These are phyloP conservation scores for Fraxinus velutina DNA, from an alignment of 305 asterid species.

Conservation along the genomic window DNA sequence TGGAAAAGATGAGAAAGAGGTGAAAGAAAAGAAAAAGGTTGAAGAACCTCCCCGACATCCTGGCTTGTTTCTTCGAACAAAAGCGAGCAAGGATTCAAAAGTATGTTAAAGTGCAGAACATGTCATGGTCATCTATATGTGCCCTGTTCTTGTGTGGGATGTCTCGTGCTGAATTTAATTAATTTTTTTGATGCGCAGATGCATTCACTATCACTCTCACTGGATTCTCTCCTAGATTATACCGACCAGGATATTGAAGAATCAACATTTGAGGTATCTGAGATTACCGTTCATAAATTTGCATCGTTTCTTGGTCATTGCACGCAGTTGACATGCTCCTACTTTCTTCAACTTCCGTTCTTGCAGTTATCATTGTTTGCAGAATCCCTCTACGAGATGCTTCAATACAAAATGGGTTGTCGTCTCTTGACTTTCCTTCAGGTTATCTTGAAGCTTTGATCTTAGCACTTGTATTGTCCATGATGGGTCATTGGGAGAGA, in stretches of 20 bases:
- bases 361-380: constrained; percentile 88
- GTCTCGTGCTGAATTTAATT: constrained; percentile 14
- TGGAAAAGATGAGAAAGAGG: constrained; percentile 44
- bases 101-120: constrained; percentile 42
- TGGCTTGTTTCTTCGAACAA: constrained; percentile 76
- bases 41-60: constrained; percentile 92
- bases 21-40: constrained; percentile 53
- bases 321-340: not conserved
- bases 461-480: not conserved
- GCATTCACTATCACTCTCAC: constrained; percentile 78
- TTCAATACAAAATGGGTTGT: constrained; percentile 87
- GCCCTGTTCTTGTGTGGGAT: constrained; percentile 11
- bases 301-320: constrained; percentile 7
- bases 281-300: not conserved
- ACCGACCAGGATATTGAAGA: constrained; percentile 77
- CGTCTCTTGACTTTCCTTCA: constrained; percentile 81
- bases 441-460: constrained; percentile 46
- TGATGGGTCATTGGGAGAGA: not conserved
- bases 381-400: constrained; percentile 89
- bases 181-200: constrained; percentile 38
- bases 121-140: not conserved
- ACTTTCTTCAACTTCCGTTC: constrained; percentile 15
- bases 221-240: constrained; percentile 94
- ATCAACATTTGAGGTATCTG: constrained; percentile 78
- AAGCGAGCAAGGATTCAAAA: constrained; percentile 64